Conservation (phyloP, 192 early-diverging fungal genomes). For the Podila minutissima region DNA sequence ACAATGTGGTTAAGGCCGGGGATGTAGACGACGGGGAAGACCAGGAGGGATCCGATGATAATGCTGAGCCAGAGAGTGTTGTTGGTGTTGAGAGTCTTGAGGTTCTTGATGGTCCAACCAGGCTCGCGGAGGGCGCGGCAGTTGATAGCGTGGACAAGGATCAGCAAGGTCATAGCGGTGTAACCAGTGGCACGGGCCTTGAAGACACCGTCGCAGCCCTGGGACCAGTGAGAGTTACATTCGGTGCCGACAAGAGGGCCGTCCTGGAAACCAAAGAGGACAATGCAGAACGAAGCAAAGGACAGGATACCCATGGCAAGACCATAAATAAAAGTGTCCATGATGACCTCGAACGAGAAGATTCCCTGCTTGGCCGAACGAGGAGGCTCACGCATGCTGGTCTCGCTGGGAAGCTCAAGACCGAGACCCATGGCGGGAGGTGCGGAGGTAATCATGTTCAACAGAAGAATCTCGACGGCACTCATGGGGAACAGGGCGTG, state of each 20-base stretch:
- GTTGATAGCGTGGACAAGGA: slow-evolving; percentile 82
- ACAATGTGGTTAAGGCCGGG: slow-evolving; percentile 49
- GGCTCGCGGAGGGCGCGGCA: slow-evolving; percentile 74
- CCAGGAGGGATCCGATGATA: slow-evolving; percentile 58
- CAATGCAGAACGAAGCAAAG: slow-evolving; percentile 70
- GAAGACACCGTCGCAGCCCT: slow-evolving; percentile 69
- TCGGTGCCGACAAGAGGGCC: slow-evolving; percentile 60
- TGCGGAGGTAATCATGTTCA: slow-evolving; percentile 81
- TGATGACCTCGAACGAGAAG: slow-evolving; percentile 72
- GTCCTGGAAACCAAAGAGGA: slow-evolving; percentile 69
- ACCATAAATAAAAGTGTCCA: slow-evolving; percentile 79
- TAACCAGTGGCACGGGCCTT: slow-evolving; percentile 78
- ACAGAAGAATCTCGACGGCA: slow-evolving; percentile 80
- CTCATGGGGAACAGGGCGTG: slow-evolving; percentile 77
- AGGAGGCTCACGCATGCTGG: slow-evolving; percentile 81
- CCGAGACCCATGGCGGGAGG: slow-evolving; percentile 84
- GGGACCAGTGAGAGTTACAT: slow-evolving; percentile 55
- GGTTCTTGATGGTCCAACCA: slow-evolving; percentile 55
- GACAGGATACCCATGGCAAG: slow-evolving; percentile 69
- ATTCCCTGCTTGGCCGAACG: slow-evolving; percentile 68
- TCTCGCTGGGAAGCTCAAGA: slow-evolving; percentile 66
- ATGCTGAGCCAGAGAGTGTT: slow-evolving; percentile 60
- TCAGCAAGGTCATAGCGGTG: slow-evolving; percentile 71
- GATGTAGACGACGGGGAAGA: slow-evolving; percentile 31
- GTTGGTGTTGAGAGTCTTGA: slow-evolving; percentile 25